These are phyloP conservation scores for Rhizopogon rudus DNA, from an alignment of 768 basidiomycete species.

Conservation along the genomic window DNA sequence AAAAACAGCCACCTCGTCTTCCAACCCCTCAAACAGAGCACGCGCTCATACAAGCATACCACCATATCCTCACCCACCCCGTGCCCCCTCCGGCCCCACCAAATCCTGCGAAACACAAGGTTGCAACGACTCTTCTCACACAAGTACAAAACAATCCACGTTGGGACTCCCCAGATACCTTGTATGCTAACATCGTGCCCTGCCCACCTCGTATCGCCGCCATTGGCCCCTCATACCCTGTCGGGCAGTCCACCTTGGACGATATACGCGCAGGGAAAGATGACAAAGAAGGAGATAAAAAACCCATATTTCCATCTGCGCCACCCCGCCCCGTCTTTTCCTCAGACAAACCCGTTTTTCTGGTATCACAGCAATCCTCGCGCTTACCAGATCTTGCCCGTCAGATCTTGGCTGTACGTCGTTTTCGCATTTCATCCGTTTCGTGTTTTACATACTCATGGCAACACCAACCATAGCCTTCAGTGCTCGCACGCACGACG, in stretches of 20 bases:
- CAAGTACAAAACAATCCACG: slow-evolving; percentile 53
- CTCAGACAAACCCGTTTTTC: slow-evolving; percentile 53
- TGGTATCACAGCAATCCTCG: slow-evolving; percentile 58
- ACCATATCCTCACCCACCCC: slow-evolving; percentile 72
- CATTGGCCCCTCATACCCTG: slow-evolving; percentile 64
- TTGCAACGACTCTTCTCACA: slow-evolving; percentile 65
- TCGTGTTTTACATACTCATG: not conserved
- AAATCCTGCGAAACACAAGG: slow-evolving; percentile 65
- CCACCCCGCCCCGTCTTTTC: slow-evolving; percentile 36
- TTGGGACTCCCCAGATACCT: slow-evolving; percentile 65
- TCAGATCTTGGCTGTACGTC: slow-evolving; percentile 60
- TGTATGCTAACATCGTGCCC: slow-evolving; percentile 55
- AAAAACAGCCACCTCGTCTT: slow-evolving; percentile 23
- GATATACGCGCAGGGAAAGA: slow-evolving; percentile 34
- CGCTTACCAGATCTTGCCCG: slow-evolving; percentile 65
- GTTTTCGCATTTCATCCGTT: not conserved
- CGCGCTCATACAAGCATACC: slow-evolving; percentile 64
- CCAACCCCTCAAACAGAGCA: slow-evolving; percentile 57
- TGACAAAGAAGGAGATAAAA: slow-evolving; percentile 49
- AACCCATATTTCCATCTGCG: slow-evolving; percentile 26
- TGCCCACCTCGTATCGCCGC: slow-evolving; percentile 57
- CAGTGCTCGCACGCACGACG: slow-evolving; percentile 54
- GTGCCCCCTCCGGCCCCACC: slow-evolving; percentile 43
- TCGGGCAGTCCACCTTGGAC: slow-evolving; percentile 34
- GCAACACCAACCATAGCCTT: slow-evolving; percentile 31